Evolutionary conservation across 2,329 filamentous ascomycete species (phyloP).

Genomic region (Colletotrichum siamense): DNA sequence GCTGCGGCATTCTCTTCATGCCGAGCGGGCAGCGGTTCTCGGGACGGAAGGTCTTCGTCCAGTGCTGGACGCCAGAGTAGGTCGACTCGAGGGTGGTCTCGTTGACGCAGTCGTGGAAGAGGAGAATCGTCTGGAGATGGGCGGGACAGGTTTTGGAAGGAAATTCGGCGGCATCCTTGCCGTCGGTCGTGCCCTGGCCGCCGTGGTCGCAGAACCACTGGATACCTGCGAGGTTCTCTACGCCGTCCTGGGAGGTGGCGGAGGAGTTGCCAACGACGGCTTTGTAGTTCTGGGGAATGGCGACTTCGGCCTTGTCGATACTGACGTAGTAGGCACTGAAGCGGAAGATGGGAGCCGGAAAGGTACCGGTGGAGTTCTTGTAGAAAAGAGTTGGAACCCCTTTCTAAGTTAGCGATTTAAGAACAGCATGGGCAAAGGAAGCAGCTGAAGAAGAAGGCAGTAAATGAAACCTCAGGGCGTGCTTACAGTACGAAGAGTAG

Average conservation of each 20-base stretch:
- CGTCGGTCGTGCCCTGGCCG: constrained; percentile 37
- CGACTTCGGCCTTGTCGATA: constrained; percentile 44
- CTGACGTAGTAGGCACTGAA: constrained; percentile 53
- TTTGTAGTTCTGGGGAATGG: constrained; percentile 47
- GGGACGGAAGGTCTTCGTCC: not conserved
- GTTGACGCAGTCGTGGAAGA: constrained; percentile 30
- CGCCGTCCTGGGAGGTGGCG: constrained; percentile 31
- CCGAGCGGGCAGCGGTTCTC: constrained; percentile 44
- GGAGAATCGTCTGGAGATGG: constrained; percentile 28
- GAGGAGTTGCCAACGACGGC: constrained; percentile 44
- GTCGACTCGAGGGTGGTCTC: constrained; percentile 24
- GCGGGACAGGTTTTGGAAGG: constrained; percentile 25
- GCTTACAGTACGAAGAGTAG: constrained; percentile 47
- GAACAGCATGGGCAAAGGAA: no score
- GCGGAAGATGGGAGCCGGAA: constrained; percentile 32
- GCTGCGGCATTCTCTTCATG: constrained; percentile 51
- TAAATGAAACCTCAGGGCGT: no score
- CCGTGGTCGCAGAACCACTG: constrained; percentile 35
- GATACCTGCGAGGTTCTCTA: constrained; percentile 14
- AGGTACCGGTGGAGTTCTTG: constrained; percentile 31
- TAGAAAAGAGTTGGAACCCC: constrained; percentile 45
- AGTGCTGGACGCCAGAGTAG: constrained; percentile 21
- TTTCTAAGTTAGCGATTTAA: not conserved
- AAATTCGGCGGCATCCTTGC: not conserved
- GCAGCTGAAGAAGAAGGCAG: no score